Evolutionary conservation across 2,329 filamentous ascomycete genomes (phyloP).

Genomic region (Phoma sp.): DNA sequence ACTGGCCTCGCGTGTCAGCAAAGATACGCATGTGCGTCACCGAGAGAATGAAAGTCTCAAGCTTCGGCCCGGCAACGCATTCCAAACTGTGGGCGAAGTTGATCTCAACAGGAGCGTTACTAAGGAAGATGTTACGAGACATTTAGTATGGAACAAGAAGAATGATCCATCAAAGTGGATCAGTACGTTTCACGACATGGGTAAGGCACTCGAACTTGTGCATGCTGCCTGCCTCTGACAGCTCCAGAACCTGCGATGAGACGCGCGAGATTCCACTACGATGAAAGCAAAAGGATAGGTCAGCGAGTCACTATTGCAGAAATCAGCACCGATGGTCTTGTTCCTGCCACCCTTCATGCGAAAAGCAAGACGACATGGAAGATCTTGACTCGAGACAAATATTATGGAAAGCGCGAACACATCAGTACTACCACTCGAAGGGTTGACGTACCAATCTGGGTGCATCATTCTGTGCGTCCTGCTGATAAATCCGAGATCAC

Average conservation of each 20-base stretch:
- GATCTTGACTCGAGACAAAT: not conserved
- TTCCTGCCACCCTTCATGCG: conserved; percentile 12
- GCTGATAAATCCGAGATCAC: not conserved
- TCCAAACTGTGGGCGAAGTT: conserved; percentile 24
- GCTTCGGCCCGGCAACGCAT: conserved; percentile 13
- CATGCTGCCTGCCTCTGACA: not conserved
- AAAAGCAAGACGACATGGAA: conserved; percentile 3
- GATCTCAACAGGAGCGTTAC: conserved; percentile 1
- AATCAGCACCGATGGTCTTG: conserved; percentile 12
- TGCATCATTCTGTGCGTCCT: not conserved
- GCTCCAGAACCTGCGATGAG: not conserved
- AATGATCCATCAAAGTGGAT: conserved; percentile 20
- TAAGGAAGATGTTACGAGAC: conserved; percentile 8
- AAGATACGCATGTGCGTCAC: conserved; percentile 19
- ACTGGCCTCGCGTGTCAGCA: conserved; percentile 15
- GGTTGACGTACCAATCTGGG: not conserved
- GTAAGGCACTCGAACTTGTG: conserved; percentile 9
- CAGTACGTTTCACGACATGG: conserved; percentile 12
- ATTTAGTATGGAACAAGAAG: conserved; percentile 18
- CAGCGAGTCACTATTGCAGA: conserved; percentile 11
- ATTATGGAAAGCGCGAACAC: not conserved
- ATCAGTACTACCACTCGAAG: not conserved
- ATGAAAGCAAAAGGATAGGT: conserved; percentile 8
- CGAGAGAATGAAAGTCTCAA: conserved; percentile 8
- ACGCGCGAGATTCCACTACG: conserved; percentile 8